Conservation (phyloP, 2,329 filamentous ascomycete species). For the Thielaviopsis populi region DNA sequence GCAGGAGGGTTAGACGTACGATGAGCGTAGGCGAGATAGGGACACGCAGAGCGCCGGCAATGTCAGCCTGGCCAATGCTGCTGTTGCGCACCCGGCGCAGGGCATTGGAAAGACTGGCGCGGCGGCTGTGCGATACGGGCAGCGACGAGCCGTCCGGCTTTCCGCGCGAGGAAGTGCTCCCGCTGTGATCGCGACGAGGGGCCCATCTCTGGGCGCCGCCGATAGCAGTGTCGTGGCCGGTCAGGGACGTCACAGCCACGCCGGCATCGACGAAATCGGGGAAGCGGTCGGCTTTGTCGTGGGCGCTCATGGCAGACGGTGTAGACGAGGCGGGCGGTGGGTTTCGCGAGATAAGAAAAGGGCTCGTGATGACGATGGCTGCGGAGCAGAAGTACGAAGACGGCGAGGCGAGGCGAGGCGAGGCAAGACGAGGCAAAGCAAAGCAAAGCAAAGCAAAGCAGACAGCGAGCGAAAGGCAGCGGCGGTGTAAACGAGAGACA, state of each 20-base stretch:
- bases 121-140: conserved; percentile 6
- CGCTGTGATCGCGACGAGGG: conserved; percentile 14
- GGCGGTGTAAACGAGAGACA: conserved; percentile 1
- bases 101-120: conserved; percentile 43
- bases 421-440: neutral
- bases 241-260: conserved; percentile 19
- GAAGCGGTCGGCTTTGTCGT: conserved; percentile 38
- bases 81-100: conserved; percentile 69
- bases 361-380: neutral
- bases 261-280: conserved; percentile 36
- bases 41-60: conserved; percentile 78
- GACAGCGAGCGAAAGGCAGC: neutral
- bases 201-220: conserved; percentile 12
- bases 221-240: conserved; percentile 8
- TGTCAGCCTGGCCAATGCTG: conserved; percentile 84
- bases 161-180: conserved; percentile 22
- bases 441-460: neutral
- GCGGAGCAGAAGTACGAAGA: neutral
- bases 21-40: conserved; percentile 79
- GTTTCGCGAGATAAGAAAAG: neutral
- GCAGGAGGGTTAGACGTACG: conserved; percentile 35
- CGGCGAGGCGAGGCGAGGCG: neutral
- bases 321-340: neutral
- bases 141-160: neutral
- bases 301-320: conserved; percentile 14